Evolutionary conservation across 192 early-diverging fungal genomes (phyloP).

Genomic region (Coemansia sp.): DNA sequence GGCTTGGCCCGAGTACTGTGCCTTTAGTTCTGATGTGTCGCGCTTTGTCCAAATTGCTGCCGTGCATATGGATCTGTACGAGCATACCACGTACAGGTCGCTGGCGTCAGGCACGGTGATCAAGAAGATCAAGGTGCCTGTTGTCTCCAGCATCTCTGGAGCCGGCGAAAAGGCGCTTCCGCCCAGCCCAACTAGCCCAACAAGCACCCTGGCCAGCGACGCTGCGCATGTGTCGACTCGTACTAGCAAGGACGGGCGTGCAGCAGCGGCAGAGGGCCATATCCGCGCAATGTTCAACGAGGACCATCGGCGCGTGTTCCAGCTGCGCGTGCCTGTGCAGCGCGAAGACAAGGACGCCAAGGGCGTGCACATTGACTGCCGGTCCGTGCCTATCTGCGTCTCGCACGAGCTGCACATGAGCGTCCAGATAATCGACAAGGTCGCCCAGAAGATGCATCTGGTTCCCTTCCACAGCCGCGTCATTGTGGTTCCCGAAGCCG

Average conservation of each 20-base stretch:
- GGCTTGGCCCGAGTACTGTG: constrained; percentile 25
- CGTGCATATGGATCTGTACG: constrained; percentile 34
- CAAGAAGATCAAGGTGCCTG: constrained; percentile 11
- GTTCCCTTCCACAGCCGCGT: constrained; percentile 37
- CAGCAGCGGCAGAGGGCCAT: not conserved
- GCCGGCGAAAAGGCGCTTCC: not conserved
- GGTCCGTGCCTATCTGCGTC: constrained; percentile 40
- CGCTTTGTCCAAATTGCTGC: constrained; percentile 11
- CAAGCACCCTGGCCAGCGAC: too few species aligned
- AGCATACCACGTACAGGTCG: constrained; percentile 30
- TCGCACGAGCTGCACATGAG: constrained; percentile 25
- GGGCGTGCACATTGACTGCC: constrained; percentile 39
- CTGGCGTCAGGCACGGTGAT: constrained; percentile 19
- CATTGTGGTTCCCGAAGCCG: constrained; percentile 34
- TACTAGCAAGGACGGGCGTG: not conserved
- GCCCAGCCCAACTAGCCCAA: too few species aligned
- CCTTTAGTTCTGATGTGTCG: constrained; percentile 7
- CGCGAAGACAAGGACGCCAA: constrained; percentile 1
- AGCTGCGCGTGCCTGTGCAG: constrained; percentile 21
- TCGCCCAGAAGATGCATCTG: constrained; percentile 21
- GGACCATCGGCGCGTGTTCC: constrained; percentile 8
- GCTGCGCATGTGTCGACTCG: too few species aligned
- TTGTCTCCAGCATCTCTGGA: constrained; percentile 17
- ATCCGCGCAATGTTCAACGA: constrained; percentile 34
- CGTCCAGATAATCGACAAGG: constrained; percentile 22